Evolutionary conservation across 2,329 filamentous ascomycete species (phyloP), one percentile per base, ranked within the genome.

Genomic region (Epichloe sylvatica): DNA sequence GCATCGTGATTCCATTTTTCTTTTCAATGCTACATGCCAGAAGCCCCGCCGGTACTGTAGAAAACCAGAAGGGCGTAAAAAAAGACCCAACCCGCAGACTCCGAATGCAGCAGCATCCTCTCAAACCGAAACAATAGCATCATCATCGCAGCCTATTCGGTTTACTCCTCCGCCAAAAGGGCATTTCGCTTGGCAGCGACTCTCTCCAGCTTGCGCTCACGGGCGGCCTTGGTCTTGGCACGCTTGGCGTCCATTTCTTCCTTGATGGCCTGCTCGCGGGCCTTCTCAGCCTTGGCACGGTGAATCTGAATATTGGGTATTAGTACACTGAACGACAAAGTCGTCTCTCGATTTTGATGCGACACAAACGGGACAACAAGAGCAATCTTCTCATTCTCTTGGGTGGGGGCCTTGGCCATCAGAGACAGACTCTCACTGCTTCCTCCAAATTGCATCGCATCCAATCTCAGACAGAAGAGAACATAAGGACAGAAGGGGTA

Each of bases 161-260:
- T 36, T 47, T 76, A 72, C 66, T 76, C 76, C 65, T 89, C 88
- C 69, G 77, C 87, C 66, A 84, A 69, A 71, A 94, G 71, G 68
- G 87, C 89, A 68, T 80, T 84, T 72, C 89, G 83, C 91, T 98
- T 98, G 72, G 85, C 83, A 70, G 77, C 73, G 71, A 84, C 80
- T 75, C 94, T 86, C 80, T 95, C 88, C 75, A 83, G 75, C 84
- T 92, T 92, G 80, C 92, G 85, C 85, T 97, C 92, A 77, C 92
- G 89, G 66, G 92, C 92, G 70, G 92, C 92, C 90, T 96, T 97
- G 83, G 89, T 97, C 89, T 95, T 96, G 73, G 89, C 88, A 78
- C 92, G 89, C 84, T 95, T 97, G 80, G 86, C 88, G 72, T 97
- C 92, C 92, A 98, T 98, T 80, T 97, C 90, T 72, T 97, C 90